Evolutionary conservation across 768 basidiomycete genomes (phyloP).

Genomic region (Leccinum imitatum): DNA sequence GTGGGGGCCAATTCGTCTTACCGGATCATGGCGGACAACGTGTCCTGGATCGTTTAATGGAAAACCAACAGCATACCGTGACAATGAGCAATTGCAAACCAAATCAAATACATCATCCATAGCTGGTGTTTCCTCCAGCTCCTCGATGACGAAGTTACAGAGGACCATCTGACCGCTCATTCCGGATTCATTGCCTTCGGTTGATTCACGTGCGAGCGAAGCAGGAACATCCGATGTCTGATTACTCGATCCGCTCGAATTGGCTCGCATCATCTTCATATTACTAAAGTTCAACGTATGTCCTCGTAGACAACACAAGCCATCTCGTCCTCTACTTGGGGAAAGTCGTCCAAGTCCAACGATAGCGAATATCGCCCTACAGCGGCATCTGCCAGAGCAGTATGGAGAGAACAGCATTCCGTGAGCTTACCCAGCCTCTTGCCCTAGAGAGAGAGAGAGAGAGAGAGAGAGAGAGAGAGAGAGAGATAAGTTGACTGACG

Average conservation of each 20-base stretch:
- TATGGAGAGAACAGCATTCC: constrained; percentile 47
- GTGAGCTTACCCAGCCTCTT: constrained; percentile 61
- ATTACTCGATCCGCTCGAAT: constrained; percentile 14
- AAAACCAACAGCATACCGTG: not conserved
- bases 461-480: constrained; percentile 2
- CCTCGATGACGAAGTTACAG: constrained; percentile 19
- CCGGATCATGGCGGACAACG: constrained; percentile 69
- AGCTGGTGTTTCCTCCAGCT: constrained; percentile 13
- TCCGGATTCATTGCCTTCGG: constrained; percentile 10
- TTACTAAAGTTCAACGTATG: constrained; percentile 52
- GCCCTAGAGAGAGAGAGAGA: constrained; percentile 42
- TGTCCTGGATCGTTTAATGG: constrained; percentile 48
- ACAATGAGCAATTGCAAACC: constrained; percentile 16
- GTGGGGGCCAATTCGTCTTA: constrained; percentile 65
- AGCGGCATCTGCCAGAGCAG: constrained; percentile 43
- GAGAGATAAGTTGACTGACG: constrained; percentile 12
- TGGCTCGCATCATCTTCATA: constrained; percentile 29
- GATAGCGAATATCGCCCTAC: constrained; percentile 50
- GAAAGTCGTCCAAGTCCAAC: constrained; percentile 48
- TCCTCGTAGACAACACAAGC: constrained; percentile 44
- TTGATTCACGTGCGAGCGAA: constrained; percentile 12
- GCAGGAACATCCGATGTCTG: constrained; percentile 2
- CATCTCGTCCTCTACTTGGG: constrained; percentile 49
- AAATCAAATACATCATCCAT: constrained; percentile 23
- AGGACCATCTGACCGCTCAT: constrained; percentile 13